These are phyloP conservation scores for Trametes polyzona DNA, from an alignment of 1,284 basidiomycete genomes.

Conservation along the genomic window DNA sequence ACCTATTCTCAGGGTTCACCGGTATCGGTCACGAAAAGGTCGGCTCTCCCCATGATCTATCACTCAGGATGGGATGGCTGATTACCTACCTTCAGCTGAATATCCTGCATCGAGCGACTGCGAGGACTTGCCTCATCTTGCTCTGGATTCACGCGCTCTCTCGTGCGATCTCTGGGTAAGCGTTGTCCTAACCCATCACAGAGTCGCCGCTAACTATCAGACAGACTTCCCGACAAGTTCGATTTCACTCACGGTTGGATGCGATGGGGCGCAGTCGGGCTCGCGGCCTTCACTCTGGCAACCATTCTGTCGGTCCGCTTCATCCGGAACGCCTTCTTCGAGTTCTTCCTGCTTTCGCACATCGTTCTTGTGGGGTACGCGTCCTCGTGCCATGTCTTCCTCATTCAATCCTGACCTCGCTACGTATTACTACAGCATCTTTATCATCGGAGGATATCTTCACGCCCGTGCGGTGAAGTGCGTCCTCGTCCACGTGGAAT, in stretches of 20 bases:
- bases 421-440: conserved; percentile 32
- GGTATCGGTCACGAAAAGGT: conserved; percentile 51
- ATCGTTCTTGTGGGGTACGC: conserved; percentile 44
- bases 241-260: conserved; percentile 39
- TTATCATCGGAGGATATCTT: conserved; percentile 38
- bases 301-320: conserved; percentile 44
- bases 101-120: conserved; percentile 41
- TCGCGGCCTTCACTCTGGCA: conserved; percentile 44
- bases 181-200: not conserved
- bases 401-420: not conserved
- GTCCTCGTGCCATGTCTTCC: not conserved
- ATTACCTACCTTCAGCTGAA: conserved; percentile 32
- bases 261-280: conserved; percentile 42
- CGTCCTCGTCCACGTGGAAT: conserved; percentile 11
- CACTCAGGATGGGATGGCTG: not conserved
- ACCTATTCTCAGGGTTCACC: conserved; percentile 39
- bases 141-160: conserved; percentile 41
- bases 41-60: not conserved
- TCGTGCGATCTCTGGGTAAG: conserved; percentile 32
- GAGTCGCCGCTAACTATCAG: not conserved
- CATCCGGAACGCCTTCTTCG: conserved; percentile 46
- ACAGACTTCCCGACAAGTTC: conserved; percentile 34
- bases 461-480: conserved; percentile 37
- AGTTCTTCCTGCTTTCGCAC: conserved; percentile 52
- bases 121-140: conserved; percentile 39